phyloP scores from a whole-genome alignment of 169 alveolate species.

The Plasmodium gonderi region DNA sequence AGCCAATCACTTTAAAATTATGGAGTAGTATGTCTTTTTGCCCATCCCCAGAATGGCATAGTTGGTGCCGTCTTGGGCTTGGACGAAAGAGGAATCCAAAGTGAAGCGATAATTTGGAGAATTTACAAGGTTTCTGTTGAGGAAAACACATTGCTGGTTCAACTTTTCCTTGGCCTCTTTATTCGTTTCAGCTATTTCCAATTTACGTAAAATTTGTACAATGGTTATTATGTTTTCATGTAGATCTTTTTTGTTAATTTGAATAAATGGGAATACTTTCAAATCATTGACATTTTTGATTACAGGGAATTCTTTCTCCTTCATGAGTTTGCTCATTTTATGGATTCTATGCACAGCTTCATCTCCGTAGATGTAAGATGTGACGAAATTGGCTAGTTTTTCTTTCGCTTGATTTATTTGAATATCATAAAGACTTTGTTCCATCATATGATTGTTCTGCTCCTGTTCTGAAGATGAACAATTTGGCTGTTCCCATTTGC shows the following conservation, averaged over 20 bases:
- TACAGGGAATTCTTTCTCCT: neutral
- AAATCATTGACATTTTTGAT: slow-evolving; percentile 14
- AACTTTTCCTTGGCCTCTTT: slow-evolving; percentile 58
- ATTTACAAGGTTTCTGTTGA: neutral
- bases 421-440: neutral
- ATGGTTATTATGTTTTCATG: slow-evolving; percentile 18
- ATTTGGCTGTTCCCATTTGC: neutral
- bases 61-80: neutral
- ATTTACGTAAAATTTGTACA: neutral
- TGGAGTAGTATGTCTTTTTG: slow-evolving; percentile 18
- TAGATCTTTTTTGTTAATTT: slow-evolving; percentile 2
- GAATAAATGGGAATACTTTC: slow-evolving; percentile 33
- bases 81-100: neutral
- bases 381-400: slow-evolving; percentile 53
- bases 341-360: slow-evolving; percentile 18
- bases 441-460: no score
- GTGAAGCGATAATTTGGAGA: neutral
- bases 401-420: slow-evolving; percentile 51
- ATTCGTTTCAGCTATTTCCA: slow-evolving; percentile 32
- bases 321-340: slow-evolving; percentile 18
- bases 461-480: neutral
- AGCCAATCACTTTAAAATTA: neutral
- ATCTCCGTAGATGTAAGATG: slow-evolving; percentile 50
- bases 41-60: slow-evolving; percentile 43
- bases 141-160: slow-evolving; percentile 17